A percentile compares a stretch with the other conserved stretches of the same genome.
Conservation (phyloP, 2,329 filamentous ascomycete species). For the Talaromyces sp. region DNA sequence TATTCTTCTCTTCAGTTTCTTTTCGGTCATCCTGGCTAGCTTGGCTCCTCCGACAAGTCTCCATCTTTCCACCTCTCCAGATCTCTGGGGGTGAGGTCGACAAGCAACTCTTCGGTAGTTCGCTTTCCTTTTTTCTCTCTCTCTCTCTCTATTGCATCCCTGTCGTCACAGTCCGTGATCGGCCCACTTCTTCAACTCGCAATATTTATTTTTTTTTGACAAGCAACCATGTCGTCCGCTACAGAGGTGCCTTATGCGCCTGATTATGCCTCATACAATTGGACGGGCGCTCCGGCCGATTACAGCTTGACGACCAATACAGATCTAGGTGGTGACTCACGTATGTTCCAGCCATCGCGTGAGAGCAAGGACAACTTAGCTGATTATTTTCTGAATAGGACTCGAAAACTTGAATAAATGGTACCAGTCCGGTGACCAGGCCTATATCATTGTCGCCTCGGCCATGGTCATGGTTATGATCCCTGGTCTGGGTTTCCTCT, state of each 20-base stretch:
- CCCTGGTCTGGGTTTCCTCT: constrained; percentile 93
- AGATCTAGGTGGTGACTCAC: constrained; percentile 70
- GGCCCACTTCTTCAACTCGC: neutral
- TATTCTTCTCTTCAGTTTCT: neutral
- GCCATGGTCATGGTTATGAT: constrained; percentile 97
- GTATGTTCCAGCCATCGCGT: constrained; percentile 52
- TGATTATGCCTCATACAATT: constrained; percentile 49
- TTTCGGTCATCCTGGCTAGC: neutral
- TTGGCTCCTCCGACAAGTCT: neutral
- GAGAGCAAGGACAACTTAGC: neutral
- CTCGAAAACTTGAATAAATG: constrained; percentile 91
- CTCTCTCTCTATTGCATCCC: constrained; percentile 5
- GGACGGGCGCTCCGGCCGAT: constrained; percentile 45
- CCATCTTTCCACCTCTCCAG: neutral
- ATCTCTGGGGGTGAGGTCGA: neutral
- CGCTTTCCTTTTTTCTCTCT: neutral
- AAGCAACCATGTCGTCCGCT: constrained; percentile 28
- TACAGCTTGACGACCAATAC: constrained; percentile 49
- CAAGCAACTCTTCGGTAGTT: neutral
- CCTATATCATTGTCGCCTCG: constrained; percentile 83
- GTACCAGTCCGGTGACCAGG: constrained; percentile 87
- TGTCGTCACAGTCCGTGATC: neutral
- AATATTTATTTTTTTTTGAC: neutral
- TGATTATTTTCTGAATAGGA: constrained; percentile 47
- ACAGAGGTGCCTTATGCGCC: constrained; percentile 33